These are phyloP conservation scores for Torrubiellomyces zombiae DNA, from an alignment of 2,329 filamentous ascomycete species.

Conservation along the genomic window DNA sequence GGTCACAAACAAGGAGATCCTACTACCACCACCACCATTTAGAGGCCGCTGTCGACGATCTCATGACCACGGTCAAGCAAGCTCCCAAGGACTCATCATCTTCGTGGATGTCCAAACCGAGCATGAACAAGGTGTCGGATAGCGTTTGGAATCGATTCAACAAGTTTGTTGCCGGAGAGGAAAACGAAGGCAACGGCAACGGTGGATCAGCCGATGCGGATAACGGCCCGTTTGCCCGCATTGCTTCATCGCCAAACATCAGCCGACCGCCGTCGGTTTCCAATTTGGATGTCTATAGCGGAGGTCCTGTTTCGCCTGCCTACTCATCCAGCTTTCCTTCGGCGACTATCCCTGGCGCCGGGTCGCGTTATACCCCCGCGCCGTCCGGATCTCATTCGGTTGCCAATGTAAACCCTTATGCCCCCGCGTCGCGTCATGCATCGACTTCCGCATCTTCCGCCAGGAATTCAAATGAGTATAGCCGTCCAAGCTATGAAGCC, in stretches of 20 bases:
- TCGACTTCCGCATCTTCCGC: constrained; percentile 17
- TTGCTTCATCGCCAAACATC: constrained; percentile 58
- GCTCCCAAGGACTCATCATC: constrained; percentile 66
- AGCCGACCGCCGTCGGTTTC: constrained; percentile 56
- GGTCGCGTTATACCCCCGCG: constrained; percentile 22
- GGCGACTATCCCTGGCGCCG: constrained; percentile 15
- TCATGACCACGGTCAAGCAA: constrained; percentile 68
- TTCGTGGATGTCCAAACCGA: constrained; percentile 89
- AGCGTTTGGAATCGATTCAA: constrained; percentile 87
- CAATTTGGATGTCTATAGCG: constrained; percentile 60
- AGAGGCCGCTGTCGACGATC: constrained; percentile 63
- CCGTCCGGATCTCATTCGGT: constrained; percentile 5
- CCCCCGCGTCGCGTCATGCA: constrained; percentile 32
- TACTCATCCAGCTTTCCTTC: constrained; percentile 14
- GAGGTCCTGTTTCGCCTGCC: constrained; percentile 18
- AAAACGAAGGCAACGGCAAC: constrained; percentile 61
- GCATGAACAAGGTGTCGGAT: constrained; percentile 87
- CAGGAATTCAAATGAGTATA: constrained; percentile 14
- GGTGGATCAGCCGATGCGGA: constrained; percentile 43
- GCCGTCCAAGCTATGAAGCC: constrained; percentile 24
- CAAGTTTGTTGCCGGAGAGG: constrained; percentile 88
- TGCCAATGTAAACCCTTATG: constrained; percentile 12
- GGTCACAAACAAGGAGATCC: constrained; percentile 65
- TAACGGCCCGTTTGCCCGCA: constrained; percentile 64
- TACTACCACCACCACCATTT: constrained; percentile 70